Percentiles rank a stretch among this genome's conserved stretches.
Conservation (phyloP, 768 basidiomycete species). For the Termitomyces sp. region DNA sequence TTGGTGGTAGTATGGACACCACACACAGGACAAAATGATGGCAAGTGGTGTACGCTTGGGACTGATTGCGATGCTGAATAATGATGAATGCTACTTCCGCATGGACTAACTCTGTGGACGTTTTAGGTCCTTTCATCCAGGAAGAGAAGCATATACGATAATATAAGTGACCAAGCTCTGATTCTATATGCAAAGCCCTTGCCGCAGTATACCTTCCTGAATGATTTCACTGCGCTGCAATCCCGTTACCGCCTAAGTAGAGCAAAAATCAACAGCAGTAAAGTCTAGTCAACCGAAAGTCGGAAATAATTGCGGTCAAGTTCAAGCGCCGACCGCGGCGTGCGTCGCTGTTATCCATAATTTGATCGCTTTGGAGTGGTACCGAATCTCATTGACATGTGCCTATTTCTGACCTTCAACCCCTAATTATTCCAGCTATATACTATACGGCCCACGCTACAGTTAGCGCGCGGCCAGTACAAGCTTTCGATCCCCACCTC, state of each 20-base stretch:
- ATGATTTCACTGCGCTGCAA: not conserved
- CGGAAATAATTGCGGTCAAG: not conserved
- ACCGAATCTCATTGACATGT: not conserved
- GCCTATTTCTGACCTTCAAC: slow-evolving; percentile 2
- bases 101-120: not conserved
- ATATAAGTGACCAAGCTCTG: too few species aligned
- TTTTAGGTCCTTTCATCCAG: too few species aligned
- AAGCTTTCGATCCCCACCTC: not conserved
- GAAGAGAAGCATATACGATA: too few species aligned
- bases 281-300: not conserved
- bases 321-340: slow-evolving; percentile 1
- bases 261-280: not conserved
- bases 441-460: not conserved
- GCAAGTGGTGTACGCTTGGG: not conserved
- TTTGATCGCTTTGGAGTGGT: not conserved
- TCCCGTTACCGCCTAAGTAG: not conserved
- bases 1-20: not conserved
- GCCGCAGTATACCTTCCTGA: not conserved
- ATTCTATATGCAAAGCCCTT: not conserved
- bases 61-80: not conserved
- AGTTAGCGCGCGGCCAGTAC: not conserved
- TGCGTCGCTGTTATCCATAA: not conserved
- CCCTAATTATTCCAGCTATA: not conserved
- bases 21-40: not conserved
- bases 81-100: not conserved